A percentile compares a stretch with the other conserved stretches of the same genome.
Conservation (phyloP, 768 basidiomycete species). For the Wakefieldia striispora region DNA sequence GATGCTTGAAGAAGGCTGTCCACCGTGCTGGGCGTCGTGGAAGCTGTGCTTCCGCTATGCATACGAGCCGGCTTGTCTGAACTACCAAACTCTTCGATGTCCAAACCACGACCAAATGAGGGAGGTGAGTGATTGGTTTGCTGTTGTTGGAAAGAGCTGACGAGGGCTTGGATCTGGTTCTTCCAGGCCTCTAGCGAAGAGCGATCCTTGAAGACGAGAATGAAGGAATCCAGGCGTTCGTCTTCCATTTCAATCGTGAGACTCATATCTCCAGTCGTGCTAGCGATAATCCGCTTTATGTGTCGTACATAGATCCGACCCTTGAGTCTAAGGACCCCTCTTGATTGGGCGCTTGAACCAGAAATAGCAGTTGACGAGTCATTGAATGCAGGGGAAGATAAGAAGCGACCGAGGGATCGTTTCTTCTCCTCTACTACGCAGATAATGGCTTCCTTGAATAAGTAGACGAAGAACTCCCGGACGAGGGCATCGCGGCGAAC, state of each 20-base stretch:
- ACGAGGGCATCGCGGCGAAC: constrained; percentile 88
- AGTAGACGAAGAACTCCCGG: constrained; percentile 93
- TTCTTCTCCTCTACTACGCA: constrained; percentile 98
- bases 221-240: constrained; percentile 89
- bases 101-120: constrained; percentile 39
- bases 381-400: constrained; percentile 60
- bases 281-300: constrained; percentile 85
- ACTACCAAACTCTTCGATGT: constrained; percentile 77
- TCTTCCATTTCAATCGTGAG: constrained; percentile 98
- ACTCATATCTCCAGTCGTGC: constrained; percentile 81
- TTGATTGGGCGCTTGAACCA: constrained; percentile 30
- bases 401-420: constrained; percentile 69
- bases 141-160: constrained; percentile 66
- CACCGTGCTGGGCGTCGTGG: constrained; percentile 56
- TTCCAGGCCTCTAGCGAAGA: constrained; percentile 89
- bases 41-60: constrained; percentile 70
- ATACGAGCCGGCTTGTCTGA: constrained; percentile 75
- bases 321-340: constrained; percentile 84
- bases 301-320: constrained; percentile 95
- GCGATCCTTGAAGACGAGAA: constrained; percentile 91
- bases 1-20: constrained; percentile 67
- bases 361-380: constrained; percentile 47
- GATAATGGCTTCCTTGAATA: constrained; percentile 97
- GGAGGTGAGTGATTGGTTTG: constrained; percentile 36
- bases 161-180: constrained; percentile 74